phyloP scores from a whole-genome alignment of 805 yeast species.

The Maudiozyma bulderi region DNA sequence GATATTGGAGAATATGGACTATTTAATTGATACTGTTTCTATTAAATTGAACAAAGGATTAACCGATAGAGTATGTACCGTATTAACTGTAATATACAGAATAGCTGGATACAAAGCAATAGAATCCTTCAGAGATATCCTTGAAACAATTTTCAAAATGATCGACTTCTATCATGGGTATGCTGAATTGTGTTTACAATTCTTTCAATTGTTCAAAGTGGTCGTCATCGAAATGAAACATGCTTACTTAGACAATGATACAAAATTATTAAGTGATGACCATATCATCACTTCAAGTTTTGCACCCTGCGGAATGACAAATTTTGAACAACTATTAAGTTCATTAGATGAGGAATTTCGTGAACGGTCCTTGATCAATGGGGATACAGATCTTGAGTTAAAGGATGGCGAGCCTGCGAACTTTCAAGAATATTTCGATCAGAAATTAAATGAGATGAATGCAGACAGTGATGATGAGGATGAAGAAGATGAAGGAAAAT shows the following conservation, averaged over 20 bases:
- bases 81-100: conserved; percentile 57
- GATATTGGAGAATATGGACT: conserved; percentile 64
- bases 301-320: conserved; percentile 54
- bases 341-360: conserved; percentile 33
- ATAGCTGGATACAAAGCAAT: conserved; percentile 62
- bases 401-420: conserved; percentile 28
- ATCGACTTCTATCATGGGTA: conserved; percentile 84
- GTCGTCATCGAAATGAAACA: conserved; percentile 40
- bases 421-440: conserved; percentile 31
- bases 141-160: conserved; percentile 63
- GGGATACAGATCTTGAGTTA: conserved; percentile 4
- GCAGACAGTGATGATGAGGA: conserved; percentile 32
- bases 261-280: conserved; percentile 10
- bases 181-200: conserved; percentile 56
- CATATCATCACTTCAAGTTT: conserved; percentile 22
- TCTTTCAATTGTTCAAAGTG: conserved; percentile 60
- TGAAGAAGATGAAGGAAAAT: conserved; percentile 15
- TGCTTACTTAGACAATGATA: conserved; percentile 26
- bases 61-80: conserved; percentile 64
- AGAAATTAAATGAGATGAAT: conserved; percentile 15
- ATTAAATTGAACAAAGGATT: conserved; percentile 57
- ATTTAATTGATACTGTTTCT: conserved; percentile 71
- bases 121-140: conserved; percentile 59
- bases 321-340: conserved; percentile 35
- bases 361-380: conserved; percentile 8